Evolutionary conservation across 345 rosid species (phyloP).

Genomic region (Ailanthus altissimus): DNA sequence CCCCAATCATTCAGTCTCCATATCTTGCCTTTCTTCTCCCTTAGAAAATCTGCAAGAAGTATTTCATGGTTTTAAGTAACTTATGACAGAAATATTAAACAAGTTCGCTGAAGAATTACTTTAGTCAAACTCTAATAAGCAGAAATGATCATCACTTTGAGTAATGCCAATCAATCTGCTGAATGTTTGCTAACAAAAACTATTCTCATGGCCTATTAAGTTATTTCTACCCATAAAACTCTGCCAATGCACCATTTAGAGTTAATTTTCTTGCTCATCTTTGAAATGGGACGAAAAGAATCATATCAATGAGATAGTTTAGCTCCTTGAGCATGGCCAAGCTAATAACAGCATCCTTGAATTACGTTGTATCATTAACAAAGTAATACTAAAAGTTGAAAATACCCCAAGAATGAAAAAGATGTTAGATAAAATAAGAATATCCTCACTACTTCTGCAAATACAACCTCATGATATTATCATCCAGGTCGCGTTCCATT

Average conservation of each 20-base stretch:
- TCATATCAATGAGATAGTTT: background rate
- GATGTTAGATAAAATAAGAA: background rate
- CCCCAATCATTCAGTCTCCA: conserved; percentile 98
- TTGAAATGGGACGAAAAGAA: background rate
- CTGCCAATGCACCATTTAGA: background rate
- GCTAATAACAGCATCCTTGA: background rate
- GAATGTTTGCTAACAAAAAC: background rate
- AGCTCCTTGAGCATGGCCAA: background rate
- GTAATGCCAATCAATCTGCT: background rate
- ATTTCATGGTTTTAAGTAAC: background rate
- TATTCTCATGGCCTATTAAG: background rate
- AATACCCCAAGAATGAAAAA: background rate
- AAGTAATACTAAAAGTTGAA: background rate
- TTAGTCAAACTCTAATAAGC: background rate
- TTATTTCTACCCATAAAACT: background rate
- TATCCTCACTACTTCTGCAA: background rate
- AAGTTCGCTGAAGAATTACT: background rate
- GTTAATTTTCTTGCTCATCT: background rate
- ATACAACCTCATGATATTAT: background rate
- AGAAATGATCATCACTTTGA: background rate
- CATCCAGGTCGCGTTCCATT: background rate
- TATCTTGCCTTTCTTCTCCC: conserved; percentile 77
- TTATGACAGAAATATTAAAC: background rate
- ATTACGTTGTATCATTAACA: background rate
- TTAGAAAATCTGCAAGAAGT: conserved; percentile 59